Percentiles rank a stretch among this genome's conserved stretches.
These are phyloP conservation scores for Pyrenophora tritici-repentis DNA, from an alignment of 2,329 filamentous ascomycete species.

Conservation along the genomic window DNA sequence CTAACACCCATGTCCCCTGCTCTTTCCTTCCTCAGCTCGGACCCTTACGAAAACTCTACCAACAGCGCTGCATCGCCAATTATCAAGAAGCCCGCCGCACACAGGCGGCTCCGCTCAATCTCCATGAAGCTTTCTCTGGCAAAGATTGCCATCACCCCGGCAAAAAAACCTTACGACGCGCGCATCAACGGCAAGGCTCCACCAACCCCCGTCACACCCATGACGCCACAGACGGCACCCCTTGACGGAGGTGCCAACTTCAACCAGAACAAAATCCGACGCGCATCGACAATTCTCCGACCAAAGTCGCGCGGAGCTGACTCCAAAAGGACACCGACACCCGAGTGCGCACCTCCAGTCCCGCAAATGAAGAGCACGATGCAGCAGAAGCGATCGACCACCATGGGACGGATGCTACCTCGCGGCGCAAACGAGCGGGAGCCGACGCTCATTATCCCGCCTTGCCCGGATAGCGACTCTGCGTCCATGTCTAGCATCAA, in stretches of 20 bases:
- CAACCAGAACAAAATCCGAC: slow-evolving; percentile 33
- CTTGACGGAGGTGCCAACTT: slow-evolving; percentile 27
- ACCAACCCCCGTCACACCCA: slow-evolving; percentile 35
- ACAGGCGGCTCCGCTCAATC: slow-evolving; percentile 46
- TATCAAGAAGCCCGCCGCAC: slow-evolving; percentile 41
- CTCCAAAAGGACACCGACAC: slow-evolving; percentile 23
- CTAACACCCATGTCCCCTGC: slow-evolving; percentile 39
- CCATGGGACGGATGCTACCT: slow-evolving; percentile 34
- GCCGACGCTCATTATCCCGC: slow-evolving; percentile 41
- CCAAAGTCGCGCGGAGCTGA: slow-evolving; percentile 30
- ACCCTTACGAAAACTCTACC: slow-evolving; percentile 44
- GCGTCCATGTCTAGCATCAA: slow-evolving; percentile 29
- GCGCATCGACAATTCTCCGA: slow-evolving; percentile 39
- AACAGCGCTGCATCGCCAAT: slow-evolving; percentile 39
- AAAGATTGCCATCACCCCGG: slow-evolving; percentile 44
- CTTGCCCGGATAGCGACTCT: slow-evolving; percentile 32
- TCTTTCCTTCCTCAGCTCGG: slow-evolving; percentile 46
- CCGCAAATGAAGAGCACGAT: slow-evolving; percentile 24
- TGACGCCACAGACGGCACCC: slow-evolving; percentile 43
- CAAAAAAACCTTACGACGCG: slow-evolving; percentile 40
- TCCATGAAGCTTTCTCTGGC: slow-evolving; percentile 46
- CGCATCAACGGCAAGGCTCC: slow-evolving; percentile 33
- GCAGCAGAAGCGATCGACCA: slow-evolving; percentile 20
- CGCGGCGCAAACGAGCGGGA: slow-evolving; percentile 45
- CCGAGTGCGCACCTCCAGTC: slow-evolving; percentile 31